phyloP scores from a whole-genome alignment of 805 yeast species.

The Yarrowia yakushimensis region DNA sequence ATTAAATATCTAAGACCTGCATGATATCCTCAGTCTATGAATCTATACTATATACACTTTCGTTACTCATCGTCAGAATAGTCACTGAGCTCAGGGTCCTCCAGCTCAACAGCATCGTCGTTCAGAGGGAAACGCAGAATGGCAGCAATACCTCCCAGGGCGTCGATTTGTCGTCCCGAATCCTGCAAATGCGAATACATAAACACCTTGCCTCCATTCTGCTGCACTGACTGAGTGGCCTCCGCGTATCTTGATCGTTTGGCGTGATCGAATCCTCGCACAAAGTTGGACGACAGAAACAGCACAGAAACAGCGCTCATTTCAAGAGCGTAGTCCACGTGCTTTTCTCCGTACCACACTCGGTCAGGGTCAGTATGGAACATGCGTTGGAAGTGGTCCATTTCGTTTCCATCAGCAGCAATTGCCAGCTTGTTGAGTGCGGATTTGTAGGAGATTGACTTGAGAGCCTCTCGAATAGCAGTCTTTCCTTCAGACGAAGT shows the following conservation, averaged over 20 bases:
- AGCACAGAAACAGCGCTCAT: constrained; percentile 13
- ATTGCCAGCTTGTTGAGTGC: constrained; percentile 14
- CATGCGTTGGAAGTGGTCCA: constrained; percentile 23
- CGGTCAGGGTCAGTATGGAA: constrained; percentile 24
- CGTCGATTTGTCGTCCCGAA: constrained; percentile 20
- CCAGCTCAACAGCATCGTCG: constrained; percentile 16
- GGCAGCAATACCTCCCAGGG: constrained; percentile 22
- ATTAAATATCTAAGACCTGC: not conserved
- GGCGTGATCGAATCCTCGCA: constrained; percentile 9
- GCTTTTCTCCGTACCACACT: constrained; percentile 23
- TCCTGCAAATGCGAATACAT: constrained; percentile 25
- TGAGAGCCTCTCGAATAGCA: constrained; percentile 25
- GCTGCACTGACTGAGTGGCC: constrained; percentile 17
- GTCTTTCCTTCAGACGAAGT: constrained; percentile 18
- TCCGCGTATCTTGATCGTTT: constrained; percentile 15
- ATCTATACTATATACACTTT: not conserved
- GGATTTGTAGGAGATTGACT: constrained; percentile 19
- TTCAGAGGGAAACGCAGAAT: constrained; percentile 19
- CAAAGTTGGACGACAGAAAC: constrained; percentile 20
- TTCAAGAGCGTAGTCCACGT: constrained; percentile 17
- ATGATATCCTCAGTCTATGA: not conserved
- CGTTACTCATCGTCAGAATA: constrained; percentile 18
- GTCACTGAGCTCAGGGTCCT: not conserved
- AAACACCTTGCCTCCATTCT: constrained; percentile 19
- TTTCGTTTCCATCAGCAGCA: constrained; percentile 21